phyloP scores from a whole-genome alignment of 768 basidiomycete genomes.

The Suillus bovinus region DNA sequence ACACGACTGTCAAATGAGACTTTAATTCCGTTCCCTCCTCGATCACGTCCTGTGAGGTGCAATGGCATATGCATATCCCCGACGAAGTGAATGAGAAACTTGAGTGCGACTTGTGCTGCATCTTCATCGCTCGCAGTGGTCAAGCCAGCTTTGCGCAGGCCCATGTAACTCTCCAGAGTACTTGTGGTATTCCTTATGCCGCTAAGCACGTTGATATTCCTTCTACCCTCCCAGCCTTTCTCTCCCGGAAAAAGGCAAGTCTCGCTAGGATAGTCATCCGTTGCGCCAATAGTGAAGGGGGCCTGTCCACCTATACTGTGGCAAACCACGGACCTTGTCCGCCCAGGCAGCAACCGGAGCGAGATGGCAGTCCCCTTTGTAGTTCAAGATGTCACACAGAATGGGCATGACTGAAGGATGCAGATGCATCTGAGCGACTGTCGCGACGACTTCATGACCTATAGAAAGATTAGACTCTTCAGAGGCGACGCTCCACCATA shows the following conservation, averaged over 20 bases:
- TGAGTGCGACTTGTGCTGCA: slow-evolving; percentile 74
- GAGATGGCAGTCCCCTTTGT: slow-evolving; percentile 63
- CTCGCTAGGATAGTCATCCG: slow-evolving; percentile 75
- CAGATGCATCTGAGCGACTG: slow-evolving; percentile 91
- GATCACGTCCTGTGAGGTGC: no score
- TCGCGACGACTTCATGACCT: slow-evolving; percentile 93
- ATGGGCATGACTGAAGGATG: slow-evolving; percentile 66
- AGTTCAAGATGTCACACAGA: slow-evolving; percentile 71
- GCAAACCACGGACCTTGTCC: slow-evolving; percentile 56
- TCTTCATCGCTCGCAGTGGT: slow-evolving; percentile 20
- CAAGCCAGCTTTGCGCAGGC: slow-evolving; percentile 12
- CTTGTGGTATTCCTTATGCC: slow-evolving; percentile 76
- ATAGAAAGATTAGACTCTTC: slow-evolving; percentile 5
- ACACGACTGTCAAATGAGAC: no score
- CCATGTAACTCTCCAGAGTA: slow-evolving; percentile 54
- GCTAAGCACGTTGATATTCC: slow-evolving; percentile 67
- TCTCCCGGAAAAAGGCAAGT: slow-evolving; percentile 77
- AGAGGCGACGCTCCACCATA: neutral
- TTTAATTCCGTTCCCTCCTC: no score
- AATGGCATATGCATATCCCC: slow-evolving; percentile 95
- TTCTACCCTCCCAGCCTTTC: slow-evolving; percentile 67
- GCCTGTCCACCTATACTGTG: slow-evolving; percentile 68
- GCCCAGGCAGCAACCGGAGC: slow-evolving; percentile 90
- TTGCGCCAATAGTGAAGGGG: slow-evolving; percentile 76
- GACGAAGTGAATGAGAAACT: slow-evolving; percentile 91